Evolutionary conservation across 345 rosid species (phyloP).

Genomic region (Linum lewisii): DNA sequence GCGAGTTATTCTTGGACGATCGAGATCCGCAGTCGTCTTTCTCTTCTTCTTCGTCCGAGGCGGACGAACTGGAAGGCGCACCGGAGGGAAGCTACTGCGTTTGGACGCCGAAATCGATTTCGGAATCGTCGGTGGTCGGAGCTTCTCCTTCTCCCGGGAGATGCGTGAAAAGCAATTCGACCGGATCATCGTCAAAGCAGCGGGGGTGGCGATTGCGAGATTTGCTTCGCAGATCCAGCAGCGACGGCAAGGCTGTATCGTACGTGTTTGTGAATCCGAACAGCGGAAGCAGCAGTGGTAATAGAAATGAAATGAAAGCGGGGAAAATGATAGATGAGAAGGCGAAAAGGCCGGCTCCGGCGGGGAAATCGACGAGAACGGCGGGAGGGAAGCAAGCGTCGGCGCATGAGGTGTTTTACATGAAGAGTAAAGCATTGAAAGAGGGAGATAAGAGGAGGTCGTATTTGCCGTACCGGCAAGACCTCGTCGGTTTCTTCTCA

Average conservation of each 20-base stretch:
- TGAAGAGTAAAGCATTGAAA: constrained; percentile 48
- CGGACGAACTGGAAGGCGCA: constrained; percentile 43
- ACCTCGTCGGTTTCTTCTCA: constrained; percentile 51
- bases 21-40: constrained; percentile 35
- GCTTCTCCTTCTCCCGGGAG: constrained; percentile 7
- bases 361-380: constrained; percentile 1
- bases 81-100: constrained; percentile 53
- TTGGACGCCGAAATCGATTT: constrained; percentile 45
- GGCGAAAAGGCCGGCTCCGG: not conserved
- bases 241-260: constrained; percentile 24
- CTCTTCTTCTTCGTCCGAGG: constrained; percentile 44
- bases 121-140: constrained; percentile 12
- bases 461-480: constrained; percentile 65
- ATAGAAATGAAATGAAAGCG: not conserved
- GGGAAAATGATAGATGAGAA: not conserved
- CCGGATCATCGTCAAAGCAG: constrained; percentile 44
- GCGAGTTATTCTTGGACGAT: constrained; percentile 48
- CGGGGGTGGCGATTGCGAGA: constrained; percentile 76
- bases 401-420: constrained; percentile 57
- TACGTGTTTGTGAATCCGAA: not conserved
- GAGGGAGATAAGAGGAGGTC: constrained; percentile 54
- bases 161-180: constrained; percentile 47
- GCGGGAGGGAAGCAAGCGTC: constrained; percentile 23
- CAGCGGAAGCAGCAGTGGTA: not conserved
- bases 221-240: constrained; percentile 39